Percentiles rank a stretch among this genome's conserved stretches.
These are phyloP conservation scores for Carallia brachiata DNA, from an alignment of 345 rosid species.

Conservation along the genomic window DNA sequence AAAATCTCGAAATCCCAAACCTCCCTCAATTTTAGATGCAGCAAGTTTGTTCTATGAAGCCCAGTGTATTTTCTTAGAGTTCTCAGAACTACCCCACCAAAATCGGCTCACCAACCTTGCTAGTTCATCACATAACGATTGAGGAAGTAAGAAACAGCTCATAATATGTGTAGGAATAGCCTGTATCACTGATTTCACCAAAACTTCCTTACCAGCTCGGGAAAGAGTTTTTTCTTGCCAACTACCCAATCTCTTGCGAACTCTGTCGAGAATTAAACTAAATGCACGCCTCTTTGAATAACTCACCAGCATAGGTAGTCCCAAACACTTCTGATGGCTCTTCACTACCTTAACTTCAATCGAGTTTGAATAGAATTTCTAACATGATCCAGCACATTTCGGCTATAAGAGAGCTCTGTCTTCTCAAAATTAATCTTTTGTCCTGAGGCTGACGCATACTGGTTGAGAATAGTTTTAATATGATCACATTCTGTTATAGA, in stretches of 20 bases:
- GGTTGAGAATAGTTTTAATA: background rate
- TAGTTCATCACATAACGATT: background rate
- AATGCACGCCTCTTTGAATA: background rate
- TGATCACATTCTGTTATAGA: background rate
- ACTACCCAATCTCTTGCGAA: background rate
- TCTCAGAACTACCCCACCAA: no score
- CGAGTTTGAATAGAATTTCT: background rate
- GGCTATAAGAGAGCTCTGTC: background rate
- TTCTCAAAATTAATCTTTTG: background rate
- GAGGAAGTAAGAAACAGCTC: background rate
- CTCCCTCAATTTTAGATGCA: no score
- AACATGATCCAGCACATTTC: background rate
- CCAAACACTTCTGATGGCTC: background rate
- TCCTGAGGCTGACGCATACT: background rate
- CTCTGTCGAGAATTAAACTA: background rate
- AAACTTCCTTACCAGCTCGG: background rate
- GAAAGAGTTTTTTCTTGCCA: background rate
- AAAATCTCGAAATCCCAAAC: background rate
- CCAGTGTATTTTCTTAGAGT: no score
- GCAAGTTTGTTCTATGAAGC: no score
- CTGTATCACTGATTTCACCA: background rate
- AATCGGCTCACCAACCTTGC: background rate
- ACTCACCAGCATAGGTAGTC: background rate
- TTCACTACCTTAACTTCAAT: background rate
- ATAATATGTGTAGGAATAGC: background rate